These are phyloP conservation scores for Diaporthe vexans DNA, from an alignment of 2,329 filamentous ascomycete species.

Conservation along the genomic window DNA sequence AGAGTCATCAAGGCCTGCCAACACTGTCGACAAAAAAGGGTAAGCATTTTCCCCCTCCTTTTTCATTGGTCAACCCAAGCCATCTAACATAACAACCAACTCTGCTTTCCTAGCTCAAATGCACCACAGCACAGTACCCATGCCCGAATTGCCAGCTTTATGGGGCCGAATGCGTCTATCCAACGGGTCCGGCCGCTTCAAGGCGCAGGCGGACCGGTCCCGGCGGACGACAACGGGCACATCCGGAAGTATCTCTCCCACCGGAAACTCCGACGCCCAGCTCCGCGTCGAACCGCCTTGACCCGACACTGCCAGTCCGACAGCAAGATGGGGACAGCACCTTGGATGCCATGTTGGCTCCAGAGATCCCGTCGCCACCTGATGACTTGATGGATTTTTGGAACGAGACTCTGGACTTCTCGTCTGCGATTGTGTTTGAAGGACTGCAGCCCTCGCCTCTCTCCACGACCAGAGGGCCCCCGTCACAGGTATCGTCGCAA, in stretches of 20 bases:
- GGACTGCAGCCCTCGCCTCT: neutral
- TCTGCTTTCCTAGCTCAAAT: neutral
- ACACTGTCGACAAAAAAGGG: constrained; percentile 7
- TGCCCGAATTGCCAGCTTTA: constrained; percentile 10
- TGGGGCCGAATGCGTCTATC: constrained; percentile 4
- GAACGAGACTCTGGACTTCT: constrained; percentile 6
- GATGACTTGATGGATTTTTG: constrained; percentile 14
- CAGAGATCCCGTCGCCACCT: neutral
- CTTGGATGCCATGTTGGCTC: neutral
- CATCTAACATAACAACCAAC: neutral
- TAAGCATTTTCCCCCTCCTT: neutral
- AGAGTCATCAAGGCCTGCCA: constrained; percentile 7
- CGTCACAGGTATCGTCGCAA: neutral
- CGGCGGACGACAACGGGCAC: neutral
- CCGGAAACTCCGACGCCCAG: neutral
- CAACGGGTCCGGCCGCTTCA: neutral
- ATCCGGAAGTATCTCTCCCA: neutral
- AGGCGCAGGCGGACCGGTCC: neutral
- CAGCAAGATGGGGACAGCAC: neutral
- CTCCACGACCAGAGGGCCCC: neutral
- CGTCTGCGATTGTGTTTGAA: neutral
- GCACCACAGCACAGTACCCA: constrained; percentile 17
- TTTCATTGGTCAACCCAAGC: neutral
- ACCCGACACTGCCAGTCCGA: neutral
- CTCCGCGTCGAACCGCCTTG: neutral